Conservation (phyloP, 495 filamentous ascomycete genomes). For the Apiosordaria backusii region DNA sequence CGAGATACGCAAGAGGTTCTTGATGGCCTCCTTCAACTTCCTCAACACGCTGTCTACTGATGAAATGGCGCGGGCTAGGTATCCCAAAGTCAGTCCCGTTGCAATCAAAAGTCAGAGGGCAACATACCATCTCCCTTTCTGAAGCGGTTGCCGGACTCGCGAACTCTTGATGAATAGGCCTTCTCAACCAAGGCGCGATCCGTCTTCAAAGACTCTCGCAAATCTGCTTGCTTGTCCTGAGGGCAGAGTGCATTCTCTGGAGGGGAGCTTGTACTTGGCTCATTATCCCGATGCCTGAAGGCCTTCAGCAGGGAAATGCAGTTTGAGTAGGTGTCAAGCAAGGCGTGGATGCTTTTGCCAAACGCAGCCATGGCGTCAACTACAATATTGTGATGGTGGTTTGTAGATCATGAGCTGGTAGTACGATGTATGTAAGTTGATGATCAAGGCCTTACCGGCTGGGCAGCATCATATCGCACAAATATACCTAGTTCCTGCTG, state of each 20-base stretch:
- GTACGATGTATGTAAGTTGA: neutral
- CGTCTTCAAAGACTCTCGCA: conserved; percentile 30
- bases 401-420: neutral
- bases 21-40: conserved; percentile 27
- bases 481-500: neutral
- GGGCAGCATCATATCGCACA: neutral
- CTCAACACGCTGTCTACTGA: conserved; percentile 31
- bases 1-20: conserved; percentile 25
- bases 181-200: conserved; percentile 32
- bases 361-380: conserved; percentile 26
- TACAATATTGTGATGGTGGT: neutral
- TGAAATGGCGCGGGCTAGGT: conserved; percentile 29
- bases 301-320: conserved; percentile 35
- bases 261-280: conserved; percentile 4
- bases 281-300: conserved; percentile 17
- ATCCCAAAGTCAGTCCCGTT: conserved; percentile 3
- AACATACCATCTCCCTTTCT: conserved; percentile 35
- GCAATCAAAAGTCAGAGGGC: neutral
- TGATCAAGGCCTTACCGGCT: neutral
- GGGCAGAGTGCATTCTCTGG: conserved; percentile 19
- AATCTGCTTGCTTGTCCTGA: conserved; percentile 34
- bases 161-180: conserved; percentile 28
- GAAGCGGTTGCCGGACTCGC: conserved; percentile 25
- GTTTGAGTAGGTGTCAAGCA: conserved; percentile 37
- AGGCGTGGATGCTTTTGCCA: conserved; percentile 26